phyloP scores from a whole-genome alignment of 75 land plant genomes.

The Sequoia sempervirens region DNA sequence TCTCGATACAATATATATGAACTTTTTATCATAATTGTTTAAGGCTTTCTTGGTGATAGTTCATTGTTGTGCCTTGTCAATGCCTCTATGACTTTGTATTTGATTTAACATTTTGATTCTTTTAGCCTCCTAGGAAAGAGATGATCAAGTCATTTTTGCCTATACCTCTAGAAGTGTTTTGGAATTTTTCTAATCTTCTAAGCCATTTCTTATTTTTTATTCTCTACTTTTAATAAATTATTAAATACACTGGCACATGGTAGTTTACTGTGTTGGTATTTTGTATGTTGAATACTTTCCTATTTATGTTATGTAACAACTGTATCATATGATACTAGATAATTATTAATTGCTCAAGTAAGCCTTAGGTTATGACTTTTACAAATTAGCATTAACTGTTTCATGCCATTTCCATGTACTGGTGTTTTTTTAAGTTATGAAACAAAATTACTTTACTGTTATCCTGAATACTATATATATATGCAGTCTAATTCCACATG shows the following conservation, averaged over 20 bases:
- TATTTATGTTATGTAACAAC: neutral
- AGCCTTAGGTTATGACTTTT: neutral
- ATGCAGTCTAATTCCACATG: neutral
- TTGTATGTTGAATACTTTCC: neutral
- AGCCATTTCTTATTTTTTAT: neutral
- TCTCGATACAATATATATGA: no score
- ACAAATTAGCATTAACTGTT: neutral
- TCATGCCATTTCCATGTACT: neutral
- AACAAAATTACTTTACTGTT: neutral
- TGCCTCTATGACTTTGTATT: neutral
- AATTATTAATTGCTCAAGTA: no score
- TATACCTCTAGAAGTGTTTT: neutral
- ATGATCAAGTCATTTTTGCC: neutral
- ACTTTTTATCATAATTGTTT: no score
- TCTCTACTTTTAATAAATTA: neutral
- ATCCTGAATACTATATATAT: neutral
- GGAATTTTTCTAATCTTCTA: neutral
- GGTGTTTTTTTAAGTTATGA: neutral
- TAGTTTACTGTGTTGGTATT: neutral
- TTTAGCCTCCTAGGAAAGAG: neutral
- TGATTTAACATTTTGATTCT: neutral
- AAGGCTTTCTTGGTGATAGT: neutral
- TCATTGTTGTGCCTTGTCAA: neutral
- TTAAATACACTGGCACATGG: neutral
- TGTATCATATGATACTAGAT: neutral